phyloP scores from a whole-genome alignment of 805 yeast species.

The Nakazawaea ishiwadae region DNA sequence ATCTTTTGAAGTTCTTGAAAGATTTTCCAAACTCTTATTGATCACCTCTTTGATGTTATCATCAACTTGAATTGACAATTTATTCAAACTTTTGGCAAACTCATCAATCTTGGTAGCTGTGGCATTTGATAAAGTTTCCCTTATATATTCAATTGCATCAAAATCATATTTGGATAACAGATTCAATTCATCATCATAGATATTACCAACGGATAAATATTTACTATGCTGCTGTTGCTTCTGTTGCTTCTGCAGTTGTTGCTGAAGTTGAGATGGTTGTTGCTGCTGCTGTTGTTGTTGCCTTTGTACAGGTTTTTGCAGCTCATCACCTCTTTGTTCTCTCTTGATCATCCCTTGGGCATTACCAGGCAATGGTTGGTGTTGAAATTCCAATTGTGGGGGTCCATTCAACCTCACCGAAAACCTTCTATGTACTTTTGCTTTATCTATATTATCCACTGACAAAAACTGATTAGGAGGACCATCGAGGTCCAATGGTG shows the following conservation, averaged over 20 bases:
- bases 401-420: slow-evolving; percentile 31
- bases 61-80: slow-evolving; percentile 45
- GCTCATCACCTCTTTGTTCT: background rate
- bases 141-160: slow-evolving; percentile 44
- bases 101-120: slow-evolving; percentile 70
- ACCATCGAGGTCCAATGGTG: background rate
- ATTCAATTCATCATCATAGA: slow-evolving; percentile 19
- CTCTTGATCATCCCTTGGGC: slow-evolving; percentile 13
- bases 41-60: slow-evolving; percentile 55
- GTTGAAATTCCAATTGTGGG: slow-evolving; percentile 14
- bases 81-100: slow-evolving; percentile 50
- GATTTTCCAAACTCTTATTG: slow-evolving; percentile 58
- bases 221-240: slow-evolving; percentile 8
- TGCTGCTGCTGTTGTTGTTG: slow-evolving; percentile 7
- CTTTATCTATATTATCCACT: slow-evolving; percentile 8
- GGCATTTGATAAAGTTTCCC: slow-evolving; percentile 51
- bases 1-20: slow-evolving; percentile 55
- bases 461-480: background rate
- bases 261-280: slow-evolving; percentile 9
- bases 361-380: slow-evolving; percentile 23
- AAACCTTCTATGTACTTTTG: slow-evolving; percentile 35
- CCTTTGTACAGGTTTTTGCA: slow-evolving; percentile 8
- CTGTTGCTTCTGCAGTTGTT: slow-evolving; percentile 6
- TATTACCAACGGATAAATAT: slow-evolving; percentile 8
- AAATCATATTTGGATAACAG: slow-evolving; percentile 36